Conservation (phyloP, 2,329 filamentous ascomycete species). For the Microdochium bolleyi region DNA sequence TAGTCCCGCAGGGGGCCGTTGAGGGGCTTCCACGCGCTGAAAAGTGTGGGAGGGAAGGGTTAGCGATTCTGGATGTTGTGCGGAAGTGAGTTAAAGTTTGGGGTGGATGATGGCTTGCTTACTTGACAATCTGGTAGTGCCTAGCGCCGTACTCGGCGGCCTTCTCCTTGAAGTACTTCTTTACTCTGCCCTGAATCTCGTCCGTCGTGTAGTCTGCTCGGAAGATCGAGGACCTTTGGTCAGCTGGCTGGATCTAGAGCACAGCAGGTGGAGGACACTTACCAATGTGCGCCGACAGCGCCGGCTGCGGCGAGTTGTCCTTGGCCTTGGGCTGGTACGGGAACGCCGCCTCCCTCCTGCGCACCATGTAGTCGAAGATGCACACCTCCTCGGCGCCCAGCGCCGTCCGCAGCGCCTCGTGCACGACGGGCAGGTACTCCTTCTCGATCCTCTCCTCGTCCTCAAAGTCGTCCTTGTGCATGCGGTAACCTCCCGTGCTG, state of each 20-base stretch:
- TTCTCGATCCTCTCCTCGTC: constrained; percentile 8
- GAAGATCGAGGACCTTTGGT: no score
- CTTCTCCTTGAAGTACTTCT: constrained; percentile 6
- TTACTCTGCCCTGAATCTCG: constrained; percentile 4
- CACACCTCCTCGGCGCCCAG: constrained; percentile 8
- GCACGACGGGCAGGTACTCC: constrained; percentile 6
- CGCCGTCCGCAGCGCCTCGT: constrained; percentile 3
- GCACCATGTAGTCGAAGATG: constrained; percentile 8
- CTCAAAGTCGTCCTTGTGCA: constrained; percentile 5
- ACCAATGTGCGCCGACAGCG: constrained; percentile 8
- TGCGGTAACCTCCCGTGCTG: neutral
- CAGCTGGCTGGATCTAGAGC: no score
- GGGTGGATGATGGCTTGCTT: neutral
- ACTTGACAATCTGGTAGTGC: constrained; percentile 8
- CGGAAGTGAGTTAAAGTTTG: neutral
- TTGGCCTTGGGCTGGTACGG: constrained; percentile 4
- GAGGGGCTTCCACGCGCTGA: constrained; percentile 11
- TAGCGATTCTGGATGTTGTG: neutral
- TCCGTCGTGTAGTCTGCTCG: constrained; percentile 1
- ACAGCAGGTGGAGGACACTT: no score
- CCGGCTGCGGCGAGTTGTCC: constrained; percentile 5
- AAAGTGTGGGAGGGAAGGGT: neutral
- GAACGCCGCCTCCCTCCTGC: constrained; percentile 5
- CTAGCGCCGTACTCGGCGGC: constrained; percentile 1
- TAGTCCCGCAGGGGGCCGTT: constrained; percentile 8